Conservation (phyloP, 2,329 filamentous ascomycete genomes). For the Neonectria neomacrospora region DNA sequence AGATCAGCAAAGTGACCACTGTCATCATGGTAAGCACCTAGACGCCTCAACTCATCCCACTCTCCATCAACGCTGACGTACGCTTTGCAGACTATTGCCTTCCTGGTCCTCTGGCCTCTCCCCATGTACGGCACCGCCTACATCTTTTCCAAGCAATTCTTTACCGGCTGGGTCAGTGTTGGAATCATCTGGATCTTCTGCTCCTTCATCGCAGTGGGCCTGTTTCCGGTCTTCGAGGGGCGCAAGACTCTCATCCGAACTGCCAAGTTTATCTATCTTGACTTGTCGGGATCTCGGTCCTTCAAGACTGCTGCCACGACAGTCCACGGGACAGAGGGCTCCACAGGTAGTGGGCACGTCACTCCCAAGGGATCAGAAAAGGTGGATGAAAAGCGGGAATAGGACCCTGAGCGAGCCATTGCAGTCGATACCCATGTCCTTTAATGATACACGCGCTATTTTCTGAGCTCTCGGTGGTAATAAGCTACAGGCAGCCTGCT, state of each 20-base stretch:
- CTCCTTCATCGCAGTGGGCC: conserved; percentile 76
- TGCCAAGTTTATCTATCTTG: conserved; percentile 21
- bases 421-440: neutral
- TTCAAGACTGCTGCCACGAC: conserved; percentile 4
- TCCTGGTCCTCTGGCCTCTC: conserved; percentile 91
- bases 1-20: conserved; percentile 54
- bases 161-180: conserved; percentile 78
- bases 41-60: neutral
- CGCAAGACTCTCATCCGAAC: conserved; percentile 58
- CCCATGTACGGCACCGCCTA: conserved; percentile 88
- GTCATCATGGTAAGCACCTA: conserved; percentile 39
- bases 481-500: neutral
- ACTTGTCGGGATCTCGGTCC: conserved; percentile 17
- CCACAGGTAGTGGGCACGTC: conserved; percentile 10
- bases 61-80: neutral
- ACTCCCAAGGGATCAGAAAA: conserved; percentile 15
- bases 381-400: conserved; percentile 1
- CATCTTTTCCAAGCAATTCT: conserved; percentile 69
- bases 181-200: conserved; percentile 80
- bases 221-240: conserved; percentile 87
- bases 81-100: conserved; percentile 64
- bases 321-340: conserved; percentile 15
- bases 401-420: neutral
- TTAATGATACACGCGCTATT: neutral
- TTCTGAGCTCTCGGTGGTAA: neutral